Base-by-base conservation (phyloP, 768 basidiomycete species). In the Boletales sp. region DNA sequence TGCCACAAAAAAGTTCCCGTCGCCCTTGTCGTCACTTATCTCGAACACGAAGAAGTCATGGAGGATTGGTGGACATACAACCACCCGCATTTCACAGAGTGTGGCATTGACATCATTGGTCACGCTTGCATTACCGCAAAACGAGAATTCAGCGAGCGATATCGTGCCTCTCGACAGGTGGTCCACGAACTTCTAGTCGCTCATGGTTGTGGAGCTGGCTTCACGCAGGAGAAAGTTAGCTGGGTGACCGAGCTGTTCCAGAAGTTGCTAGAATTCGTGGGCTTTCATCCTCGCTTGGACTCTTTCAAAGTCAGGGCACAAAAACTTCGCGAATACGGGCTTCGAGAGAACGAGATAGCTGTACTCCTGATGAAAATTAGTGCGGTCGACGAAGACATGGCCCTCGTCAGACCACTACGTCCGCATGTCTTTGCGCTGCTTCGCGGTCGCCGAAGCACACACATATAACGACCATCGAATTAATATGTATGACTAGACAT, bases 81-180 rank as follows among this genome's bases (percentile, higher is more conserved):
- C 41, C n/a, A 50, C 8, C 12, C 32, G 21, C 54, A 61, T 21
- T 60, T 71, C 42, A 8, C 38, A 5, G 46, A 48, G 3, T 59
- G 50, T 31, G 56, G 53, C n/a, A 64, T 72, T 19, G 38, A 39
- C 17, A 51, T 55, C 15, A 32, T 56, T 36, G 67, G 56, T 32
- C 68, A 70, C 30, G 70, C 67, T 33, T 71, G 68, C 54, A 61
- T 64, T 6, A 71, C 74, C 14, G 58, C 73, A 41, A 68, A 50
- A 30, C 61, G 51, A 44, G 47, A 53, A n/a, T 57, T 69, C 41
- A 39, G 57, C 13, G 59, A 69, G 7, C 61, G 61, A 37, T 66
- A 66, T 43, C 18, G 32, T 21, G 41, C 48, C 37, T 66, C 65
- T 35, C 51, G 64, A 43, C 41, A 53, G 50, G 51, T 31, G 33